Percentiles rank a stretch among this genome's conserved stretches.
Evolutionary conservation across 352 stramenopile genomes (phyloP).

Genomic region (Peronospora belbahrii): DNA sequence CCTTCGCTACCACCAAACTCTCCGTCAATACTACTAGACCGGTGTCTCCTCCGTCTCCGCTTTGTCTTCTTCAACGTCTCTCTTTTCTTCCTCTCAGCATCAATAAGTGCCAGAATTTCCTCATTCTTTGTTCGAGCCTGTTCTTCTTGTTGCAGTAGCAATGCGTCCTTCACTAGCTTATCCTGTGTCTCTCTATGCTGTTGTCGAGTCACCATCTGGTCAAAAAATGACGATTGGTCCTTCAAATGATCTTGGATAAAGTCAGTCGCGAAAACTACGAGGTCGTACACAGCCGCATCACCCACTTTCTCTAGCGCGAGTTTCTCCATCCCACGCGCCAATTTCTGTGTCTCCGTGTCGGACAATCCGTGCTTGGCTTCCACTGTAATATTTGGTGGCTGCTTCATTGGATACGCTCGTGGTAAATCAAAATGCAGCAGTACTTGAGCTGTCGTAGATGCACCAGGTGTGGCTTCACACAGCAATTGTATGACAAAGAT

Average conservation of each 20-base stretch:
- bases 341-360: conserved; percentile 47
- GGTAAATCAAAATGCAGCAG: conserved; percentile 69
- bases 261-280: conserved; percentile 74
- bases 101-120: conserved; percentile 72
- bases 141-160: conserved; percentile 50
- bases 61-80: conserved; percentile 54
- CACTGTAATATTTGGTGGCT: conserved; percentile 60
- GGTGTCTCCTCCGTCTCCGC: conserved; percentile 34
- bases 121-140: conserved; percentile 58
- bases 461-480: conserved; percentile 39
- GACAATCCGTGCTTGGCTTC: conserved; percentile 66
- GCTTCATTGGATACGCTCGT: conserved; percentile 53
- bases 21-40: conserved; percentile 57
- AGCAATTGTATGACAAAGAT: conserved; percentile 76
- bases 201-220: conserved; percentile 82
- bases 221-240: conserved; percentile 81
- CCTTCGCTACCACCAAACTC: conserved; percentile 26
- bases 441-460: conserved; percentile 45
- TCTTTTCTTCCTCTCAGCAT: conserved; percentile 63
- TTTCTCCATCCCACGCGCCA: conserved; percentile 48
- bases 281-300: conserved; percentile 74
- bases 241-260: conserved; percentile 79
- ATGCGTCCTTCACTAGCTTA: conserved; percentile 49
- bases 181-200: conserved; percentile 53
- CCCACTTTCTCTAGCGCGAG: conserved; percentile 60